Evolutionary conservation across 2,329 filamentous ascomycete species (phyloP), one percentile per base, ranked within the genome.

Genomic region (Endoconidiophora laricicola): DNA sequence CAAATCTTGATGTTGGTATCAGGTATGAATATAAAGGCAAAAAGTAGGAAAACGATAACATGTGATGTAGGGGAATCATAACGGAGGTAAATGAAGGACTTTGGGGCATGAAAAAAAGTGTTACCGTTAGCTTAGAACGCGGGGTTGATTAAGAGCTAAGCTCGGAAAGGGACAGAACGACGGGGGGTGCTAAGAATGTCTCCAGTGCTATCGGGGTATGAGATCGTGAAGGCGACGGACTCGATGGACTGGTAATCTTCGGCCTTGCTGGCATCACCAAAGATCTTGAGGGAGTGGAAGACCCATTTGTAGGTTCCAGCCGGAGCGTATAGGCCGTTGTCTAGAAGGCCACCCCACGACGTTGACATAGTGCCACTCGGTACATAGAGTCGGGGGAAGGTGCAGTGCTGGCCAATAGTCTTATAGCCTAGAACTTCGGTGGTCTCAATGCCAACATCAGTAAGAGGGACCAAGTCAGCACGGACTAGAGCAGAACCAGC

Each of bases 231-330:
- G 1, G 62, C 49, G 0, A 59, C 57, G 9, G 69, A 65, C 56
- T 69, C 63, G 20, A 59, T 57, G 1, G 61, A 56, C 23, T 76
- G 72, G 60, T 71, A 77, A 45, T 76, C 69, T 3, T 59, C 60
- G 2, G 61, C 53, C 50, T 67, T 62, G 12, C 61, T 58, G 33
- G 61, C 59, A 51, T 76, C 64, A 4, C 73, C 73, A 57, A 71
- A 73, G 53, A 77, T 66, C 52, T 65, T 66, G 54, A 77, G 59
- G 2, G 72, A 69, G 51, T 66, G 65, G 24, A 74, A 62, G 1
- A 63, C 62, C 46, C 76, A 62, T 59, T 67, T 69, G 60, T 78
- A 77, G 24, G 58, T 56, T 7, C 73, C 74, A 0, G 65, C 62
- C 0, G 71, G 67, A 1, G 66, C 72, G 53, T 69, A 73, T 1